Evolutionary conservation across 495 filamentous ascomycete genomes (phyloP), one percentile per base, ranked within the genome.

Genomic region (Tuber magnatum): DNA sequence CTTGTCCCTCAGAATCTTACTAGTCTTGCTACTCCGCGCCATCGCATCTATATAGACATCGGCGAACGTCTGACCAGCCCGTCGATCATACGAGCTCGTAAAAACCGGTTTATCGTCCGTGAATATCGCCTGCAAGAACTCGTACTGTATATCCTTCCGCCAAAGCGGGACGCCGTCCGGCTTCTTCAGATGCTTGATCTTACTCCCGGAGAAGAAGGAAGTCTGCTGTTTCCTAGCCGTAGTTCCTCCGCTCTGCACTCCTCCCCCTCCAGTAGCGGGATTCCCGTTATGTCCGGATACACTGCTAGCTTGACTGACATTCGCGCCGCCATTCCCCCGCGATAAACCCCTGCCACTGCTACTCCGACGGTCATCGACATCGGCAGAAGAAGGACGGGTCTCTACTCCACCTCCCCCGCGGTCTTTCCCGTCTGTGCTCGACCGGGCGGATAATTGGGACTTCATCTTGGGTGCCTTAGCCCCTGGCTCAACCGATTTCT

Each of bases 11-110:
- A 99, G 87, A 75, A 99, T 96, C 84, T 98, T 97, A 85, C 95
- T 98, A 42, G 94, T 97, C 86, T 99, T 99, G 87, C 93, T 97
- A 84, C 95, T 99, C 84, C 93, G 88, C 10, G 96, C 94, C 95
- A 99, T 99, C 65, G 94, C 93, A 84, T 98, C 94, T 82, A 99
- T 93, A 84, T 99, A 99, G 70, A 98, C 88, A 84, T 99, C 93
- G 42, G 95, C 93, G 82, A 99, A 99, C 78, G 91, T 95, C 81
- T 94, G 88, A 76, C 90, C 90, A 78, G 88, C 88, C 70, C 89
- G 87, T 69, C 87, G 86, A 74, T 93, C 91, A 84, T 92, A 92
- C 83, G 87, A 88, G 81, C 94, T 94, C 79, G 94, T 97, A 83
- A 99, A 99, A 78, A 92, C 93, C n/a, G 86, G 86, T 20, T 88